Base-by-base conservation (phyloP, 2,329 filamentous ascomycete species). In the Emergomyces pasteurianus region DNA sequence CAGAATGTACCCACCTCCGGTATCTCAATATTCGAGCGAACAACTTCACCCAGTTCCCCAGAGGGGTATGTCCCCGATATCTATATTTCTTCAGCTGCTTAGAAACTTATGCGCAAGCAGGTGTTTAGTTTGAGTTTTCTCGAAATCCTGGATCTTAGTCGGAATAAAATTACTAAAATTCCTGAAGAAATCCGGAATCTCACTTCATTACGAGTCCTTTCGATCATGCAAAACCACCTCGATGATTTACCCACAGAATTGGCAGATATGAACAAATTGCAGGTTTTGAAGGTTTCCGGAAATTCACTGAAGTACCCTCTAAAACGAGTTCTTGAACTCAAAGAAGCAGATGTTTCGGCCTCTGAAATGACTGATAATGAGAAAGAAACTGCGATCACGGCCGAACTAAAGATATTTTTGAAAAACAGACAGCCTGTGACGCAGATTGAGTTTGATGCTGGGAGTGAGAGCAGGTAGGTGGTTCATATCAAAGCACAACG, bases 141-240 rank as follows among this genome's bases (percentile, higher is more conserved):
- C 60, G 92, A 97, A 75, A 96, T 96, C 62, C 83, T 97, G 63
- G 92, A 97, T 75, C 81, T 97, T 60, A 92, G 91, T 72, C 85
- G 89, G 67, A 97, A 97, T 72, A 90, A 88, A 72, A 85, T 97
- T 63, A 83, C 83, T 55, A 78, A 83, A 10, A 81, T 97, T 1
- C 91, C 92, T 0, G 83, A 86, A 54, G 88, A 92, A 59, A 89
- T 96, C 63, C 84, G 83, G 63, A 90, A 86, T 69, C 79, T 97
- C 68, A 86, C 86, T 5, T 95, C 90, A 1, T 78, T 97, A 65
- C 95, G 95, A 70, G 92, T 96, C 18, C 80, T 97, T 60, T 92
- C 91, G 1, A 83, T 96, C 42, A 88, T 89, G 66, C 89, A 89
- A 70, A 96, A 96, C 72, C 84, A 87, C 62, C 90, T 97, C 67